phyloP scores from a whole-genome alignment of 352 stramenopile genomes.

The Phytophthora foliorum region DNA sequence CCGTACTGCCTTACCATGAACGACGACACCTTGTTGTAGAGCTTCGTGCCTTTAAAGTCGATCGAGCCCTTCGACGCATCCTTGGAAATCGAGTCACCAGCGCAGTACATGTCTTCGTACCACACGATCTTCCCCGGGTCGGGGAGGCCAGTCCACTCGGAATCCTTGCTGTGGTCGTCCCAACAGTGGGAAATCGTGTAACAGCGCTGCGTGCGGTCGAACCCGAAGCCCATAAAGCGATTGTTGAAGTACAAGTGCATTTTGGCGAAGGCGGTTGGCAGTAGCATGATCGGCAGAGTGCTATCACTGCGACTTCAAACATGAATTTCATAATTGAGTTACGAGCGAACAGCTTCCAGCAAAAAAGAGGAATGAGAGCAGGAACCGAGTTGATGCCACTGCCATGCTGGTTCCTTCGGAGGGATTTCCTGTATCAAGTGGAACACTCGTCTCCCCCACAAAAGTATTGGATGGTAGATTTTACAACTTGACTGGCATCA shows the following conservation, averaged over 20 bases:
- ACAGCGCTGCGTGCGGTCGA: conserved; percentile 16
- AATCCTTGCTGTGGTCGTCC: conserved; percentile 11
- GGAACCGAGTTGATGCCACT: background rate
- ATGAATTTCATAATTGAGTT: background rate
- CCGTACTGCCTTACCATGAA: conserved; percentile 17
- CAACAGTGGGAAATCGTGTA: conserved; percentile 23
- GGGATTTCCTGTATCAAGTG: background rate
- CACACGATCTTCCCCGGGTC: background rate
- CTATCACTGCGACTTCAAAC: background rate
- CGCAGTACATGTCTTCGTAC: conserved; percentile 12
- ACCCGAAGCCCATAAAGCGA: conserved; percentile 2
- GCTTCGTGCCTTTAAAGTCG: conserved; percentile 11
- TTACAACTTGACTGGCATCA: background rate
- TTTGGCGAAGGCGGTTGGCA: background rate
- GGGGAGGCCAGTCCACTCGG: conserved; percentile 10
- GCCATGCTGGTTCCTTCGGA: background rate
- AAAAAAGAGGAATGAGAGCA: background rate
- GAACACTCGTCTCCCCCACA: background rate
- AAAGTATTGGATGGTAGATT: background rate
- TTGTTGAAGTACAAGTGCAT: conserved; percentile 18
- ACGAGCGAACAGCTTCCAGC: background rate
- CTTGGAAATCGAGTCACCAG: background rate
- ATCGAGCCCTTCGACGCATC: background rate
- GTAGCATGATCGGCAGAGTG: background rate
- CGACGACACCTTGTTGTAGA: conserved; percentile 20